Conservation (phyloP, 768 basidiomycete species). For the Holtermanniella nyarrowii region DNA sequence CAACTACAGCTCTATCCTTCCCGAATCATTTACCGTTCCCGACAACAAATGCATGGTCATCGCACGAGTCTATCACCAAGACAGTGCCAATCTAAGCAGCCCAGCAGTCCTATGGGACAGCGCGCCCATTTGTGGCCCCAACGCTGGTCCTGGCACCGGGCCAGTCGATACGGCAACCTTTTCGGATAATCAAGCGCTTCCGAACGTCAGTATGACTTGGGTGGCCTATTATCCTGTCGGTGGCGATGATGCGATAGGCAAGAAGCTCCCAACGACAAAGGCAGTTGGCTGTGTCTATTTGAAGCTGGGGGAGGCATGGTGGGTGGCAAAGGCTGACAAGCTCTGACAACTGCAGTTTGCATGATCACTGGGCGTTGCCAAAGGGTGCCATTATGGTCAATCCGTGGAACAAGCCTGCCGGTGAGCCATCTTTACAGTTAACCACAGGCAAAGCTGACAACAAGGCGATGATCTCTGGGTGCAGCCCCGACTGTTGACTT, state of each 20-base stretch:
- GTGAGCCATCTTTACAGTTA: background rate
- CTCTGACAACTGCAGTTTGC: background rate
- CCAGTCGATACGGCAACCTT: background rate
- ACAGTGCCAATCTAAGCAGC: background rate
- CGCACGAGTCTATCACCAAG: background rate
- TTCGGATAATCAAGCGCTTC: background rate
- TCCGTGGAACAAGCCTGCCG: background rate
- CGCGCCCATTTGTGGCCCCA: background rate
- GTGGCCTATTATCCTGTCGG: background rate
- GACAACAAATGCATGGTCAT: background rate
- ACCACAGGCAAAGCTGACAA: too few species aligned
- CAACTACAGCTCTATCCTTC: background rate
- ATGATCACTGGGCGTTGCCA: background rate
- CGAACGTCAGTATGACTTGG: background rate
- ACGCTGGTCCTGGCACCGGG: background rate
- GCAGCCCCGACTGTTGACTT: background rate
- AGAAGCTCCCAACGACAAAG: background rate
- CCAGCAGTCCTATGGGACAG: background rate
- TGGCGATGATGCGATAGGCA: background rate
- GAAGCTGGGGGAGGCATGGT: too few species aligned
- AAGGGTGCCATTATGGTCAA: background rate
- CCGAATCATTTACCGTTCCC: background rate
- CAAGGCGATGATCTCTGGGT: background rate
- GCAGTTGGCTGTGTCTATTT: background rate
- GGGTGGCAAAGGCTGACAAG: too few species aligned